Conservation (phyloP, 176 grass and related monocot genomes). For the Saccharum officinarum region DNA sequence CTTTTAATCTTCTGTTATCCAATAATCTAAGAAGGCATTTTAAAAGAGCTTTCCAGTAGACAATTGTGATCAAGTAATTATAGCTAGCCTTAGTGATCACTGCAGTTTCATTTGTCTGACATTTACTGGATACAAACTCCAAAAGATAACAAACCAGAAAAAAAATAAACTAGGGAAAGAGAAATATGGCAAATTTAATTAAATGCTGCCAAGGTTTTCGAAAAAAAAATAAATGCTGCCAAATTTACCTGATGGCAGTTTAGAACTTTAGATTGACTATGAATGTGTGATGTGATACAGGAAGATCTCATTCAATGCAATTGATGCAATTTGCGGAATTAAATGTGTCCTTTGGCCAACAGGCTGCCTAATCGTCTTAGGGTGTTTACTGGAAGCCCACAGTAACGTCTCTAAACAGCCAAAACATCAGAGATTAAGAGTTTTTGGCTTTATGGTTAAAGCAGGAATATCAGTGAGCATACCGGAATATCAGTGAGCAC, state of each 20-base stretch:
- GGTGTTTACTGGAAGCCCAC: neutral
- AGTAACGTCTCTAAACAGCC: neutral
- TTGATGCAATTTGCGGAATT: neutral
- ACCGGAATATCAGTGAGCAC: no score
- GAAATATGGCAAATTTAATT: neutral
- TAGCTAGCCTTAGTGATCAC: neutral
- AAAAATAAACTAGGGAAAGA: neutral
- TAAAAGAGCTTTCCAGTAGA: neutral
- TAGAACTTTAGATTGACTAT: neutral
- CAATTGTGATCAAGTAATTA: constrained; percentile 1
- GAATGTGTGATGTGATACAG: neutral
- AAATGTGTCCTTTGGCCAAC: neutral
- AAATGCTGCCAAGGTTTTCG: neutral
- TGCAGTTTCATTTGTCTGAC: neutral
- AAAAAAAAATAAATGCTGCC: neutral
- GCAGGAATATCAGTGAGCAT: neutral
- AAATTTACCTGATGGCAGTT: constrained; percentile 18
- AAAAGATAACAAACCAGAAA: neutral
- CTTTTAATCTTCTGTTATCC: neutral
- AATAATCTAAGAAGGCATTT: neutral
- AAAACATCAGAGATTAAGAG: neutral
- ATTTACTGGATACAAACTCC: neutral
- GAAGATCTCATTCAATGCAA: constrained; percentile 8
- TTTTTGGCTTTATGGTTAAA: neutral
- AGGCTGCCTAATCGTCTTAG: neutral